phyloP scores from a whole-genome alignment of 768 basidiomycete genomes.

The Dentipellis sp. region DNA sequence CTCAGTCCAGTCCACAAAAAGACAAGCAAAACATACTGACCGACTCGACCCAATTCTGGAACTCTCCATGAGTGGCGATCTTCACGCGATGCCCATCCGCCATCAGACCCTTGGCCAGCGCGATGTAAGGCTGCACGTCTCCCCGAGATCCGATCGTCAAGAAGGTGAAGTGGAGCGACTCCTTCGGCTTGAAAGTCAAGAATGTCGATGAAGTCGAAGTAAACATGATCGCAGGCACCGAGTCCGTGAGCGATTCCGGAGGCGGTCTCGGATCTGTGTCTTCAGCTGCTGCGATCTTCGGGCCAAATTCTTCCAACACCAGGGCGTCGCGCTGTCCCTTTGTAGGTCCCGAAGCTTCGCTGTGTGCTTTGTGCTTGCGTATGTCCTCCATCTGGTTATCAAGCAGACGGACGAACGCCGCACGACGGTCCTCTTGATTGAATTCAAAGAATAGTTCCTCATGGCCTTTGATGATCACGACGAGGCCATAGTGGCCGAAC shows the following conservation, averaged over 20 bases:
- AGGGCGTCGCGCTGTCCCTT: slow-evolving; percentile 62
- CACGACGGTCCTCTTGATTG: slow-evolving; percentile 66
- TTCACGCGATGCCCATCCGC: slow-evolving; percentile 82
- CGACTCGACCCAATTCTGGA: slow-evolving; percentile 89
- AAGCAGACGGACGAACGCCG: slow-evolving; percentile 66
- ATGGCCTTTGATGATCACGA: slow-evolving; percentile 88
- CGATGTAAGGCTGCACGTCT: slow-evolving; percentile 97
- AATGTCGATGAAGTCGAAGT: slow-evolving; percentile 94
- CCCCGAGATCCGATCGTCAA: slow-evolving; percentile 94
- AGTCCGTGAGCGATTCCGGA: slow-evolving; percentile 30
- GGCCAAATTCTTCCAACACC: slow-evolving; percentile 79
- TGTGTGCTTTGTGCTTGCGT: slow-evolving; percentile 36
- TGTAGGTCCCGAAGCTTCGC: slow-evolving; percentile 34
- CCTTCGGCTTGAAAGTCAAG: slow-evolving; percentile 88
- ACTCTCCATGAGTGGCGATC: slow-evolving; percentile 95
- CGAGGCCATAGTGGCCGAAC: slow-evolving; percentile 84
- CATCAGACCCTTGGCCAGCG: slow-evolving; percentile 85
- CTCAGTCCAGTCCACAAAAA: background rate
- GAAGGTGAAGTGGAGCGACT: slow-evolving; percentile 84
- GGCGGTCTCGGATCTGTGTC: slow-evolving; percentile 35
- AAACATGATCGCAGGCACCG: slow-evolving; percentile 87
- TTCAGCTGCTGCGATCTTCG: slow-evolving; percentile 28
- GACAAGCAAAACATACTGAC: slow-evolving; percentile 35
- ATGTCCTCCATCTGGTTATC: slow-evolving; percentile 76
- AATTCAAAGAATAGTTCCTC: slow-evolving; percentile 99